Base-by-base conservation (phyloP, 352 stramenopile genomes). In the Globisporangium iwayamae region DNA sequence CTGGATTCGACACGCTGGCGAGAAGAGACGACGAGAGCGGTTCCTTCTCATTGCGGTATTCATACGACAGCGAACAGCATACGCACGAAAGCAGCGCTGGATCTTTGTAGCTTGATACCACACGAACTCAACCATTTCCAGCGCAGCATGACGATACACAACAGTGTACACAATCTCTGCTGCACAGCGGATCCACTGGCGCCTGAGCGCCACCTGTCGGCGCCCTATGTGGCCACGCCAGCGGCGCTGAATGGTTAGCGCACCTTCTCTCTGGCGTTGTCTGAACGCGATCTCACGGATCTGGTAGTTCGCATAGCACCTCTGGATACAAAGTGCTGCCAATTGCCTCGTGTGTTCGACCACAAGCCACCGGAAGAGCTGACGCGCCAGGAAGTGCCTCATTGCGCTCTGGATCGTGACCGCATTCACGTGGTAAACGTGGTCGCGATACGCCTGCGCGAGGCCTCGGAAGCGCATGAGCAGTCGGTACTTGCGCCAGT, bases 161-260 rank as follows among this genome's bases (percentile, higher is more conserved):
- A 11, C 22, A 2, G 45, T 30, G 16, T 69, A 47, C 0, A 52
- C 38, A 0, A 36, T 18, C 34, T 67, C 41, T 13, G 51, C 65
- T 38, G 60, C 65, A 6, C 41, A 3, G 6, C 32, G 57, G 60
- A 64, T 70, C 1, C 20, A 5, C 5, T 39, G 13, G 10, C 50
- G 61, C 38, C 74, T 62, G 11, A 36, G 18, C 1, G 47, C 30
- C 4, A 39, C 65, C 7, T 11, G 16, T 30, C 56, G 6, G 9
- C 72, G 70, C 4, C 72, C 74, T 18, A 34, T 10, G 13, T 45
- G 14, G 0, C 72, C 74, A 36, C 72, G 46, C 67, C 65, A 79
- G 16, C 45, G 43, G 0, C 72, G 69, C 46, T 83, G 70, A 20
- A 83, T 60, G 0, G 39, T 16, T 3, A 48, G 43, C 2, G 66